Base-by-base conservation (phyloP, 352 stramenopile species). In the Elongisporangium undulatum region DNA sequence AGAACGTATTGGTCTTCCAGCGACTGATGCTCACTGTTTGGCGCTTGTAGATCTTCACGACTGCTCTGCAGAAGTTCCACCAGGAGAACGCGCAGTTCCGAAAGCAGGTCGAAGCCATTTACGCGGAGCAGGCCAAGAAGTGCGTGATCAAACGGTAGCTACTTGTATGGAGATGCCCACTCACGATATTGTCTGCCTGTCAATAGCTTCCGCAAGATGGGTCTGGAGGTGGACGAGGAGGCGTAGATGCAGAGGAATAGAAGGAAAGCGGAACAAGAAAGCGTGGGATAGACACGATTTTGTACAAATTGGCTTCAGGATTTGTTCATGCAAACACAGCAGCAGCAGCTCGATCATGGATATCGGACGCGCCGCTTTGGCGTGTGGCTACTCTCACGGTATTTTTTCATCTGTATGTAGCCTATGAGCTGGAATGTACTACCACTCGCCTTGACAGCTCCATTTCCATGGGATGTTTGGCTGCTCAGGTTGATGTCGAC, bases 1-100 rank as follows among this genome's bases (percentile, higher is more conserved):
- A 48, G 3, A 5, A 34, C 49, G 2, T 12, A 41, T 57, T 1
- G 52, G 19, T 39, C 17, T 49, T 23, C 20, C 15, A 41, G n/a
- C 26, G 13, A 26, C 34, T 51, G 45, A 66, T 54, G 55, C 56
- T 49, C 24, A 41, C 21, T 6, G 50, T 1, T 23, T 22, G 39
- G 49, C 7, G 4, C 53, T 45, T 59, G n/a, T 22, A 90, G 82
- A 61, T 82, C 54, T 90, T 90, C 63, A 79, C 79, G 55, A 66
- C 74, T 26, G 83, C 81, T 55, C 62, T 93, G 63, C 78, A 89
- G 56, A 90, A 90, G 62, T 82, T 77, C 24, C 71, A 89, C 56
- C 66, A 63, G 22, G 79, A 91, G 64, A 77, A 74, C 63, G 71
- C 85, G 39, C 57, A 74, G 53, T 88, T 93, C 72, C 79, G 74